phyloP scores from a whole-genome alignment of 2,329 filamentous ascomycete species.

The Xylaria sp. region DNA sequence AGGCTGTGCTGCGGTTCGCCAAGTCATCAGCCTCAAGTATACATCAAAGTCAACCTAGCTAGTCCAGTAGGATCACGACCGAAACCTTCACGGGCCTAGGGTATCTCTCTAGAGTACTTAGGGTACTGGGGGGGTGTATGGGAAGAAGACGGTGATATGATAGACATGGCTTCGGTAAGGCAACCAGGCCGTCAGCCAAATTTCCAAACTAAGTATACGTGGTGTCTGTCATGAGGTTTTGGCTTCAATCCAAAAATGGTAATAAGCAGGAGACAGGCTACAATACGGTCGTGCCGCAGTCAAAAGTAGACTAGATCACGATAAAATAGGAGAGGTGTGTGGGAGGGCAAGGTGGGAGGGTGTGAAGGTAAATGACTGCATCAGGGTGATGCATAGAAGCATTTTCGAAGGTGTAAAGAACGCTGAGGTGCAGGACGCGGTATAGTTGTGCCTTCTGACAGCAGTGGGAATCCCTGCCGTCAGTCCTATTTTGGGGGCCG shows the following conservation, averaged over 20 bases:
- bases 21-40: slow-evolving; percentile 38
- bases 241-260: slow-evolving; percentile 36
- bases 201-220: slow-evolving; percentile 34
- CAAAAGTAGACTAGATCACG: slow-evolving; percentile 20
- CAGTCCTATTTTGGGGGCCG: slow-evolving; percentile 43
- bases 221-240: slow-evolving; percentile 24
- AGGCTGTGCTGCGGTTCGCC: slow-evolving; percentile 33
- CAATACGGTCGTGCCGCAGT: slow-evolving; percentile 32
- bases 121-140: slow-evolving; percentile 15
- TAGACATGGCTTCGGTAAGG: slow-evolving; percentile 21
- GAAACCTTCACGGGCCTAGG: slow-evolving; percentile 18
- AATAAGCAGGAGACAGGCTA: slow-evolving; percentile 28
- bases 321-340: slow-evolving; percentile 26
- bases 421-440: slow-evolving; percentile 15
- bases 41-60: slow-evolving; percentile 28
- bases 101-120: slow-evolving; percentile 12
- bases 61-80: slow-evolving; percentile 29
- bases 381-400: slow-evolving; percentile 29
- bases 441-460: slow-evolving; percentile 27
- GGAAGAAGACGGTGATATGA: slow-evolving; percentile 10
- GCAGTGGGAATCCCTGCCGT: slow-evolving; percentile 35
- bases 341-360: neutral
- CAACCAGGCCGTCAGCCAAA: slow-evolving; percentile 29
- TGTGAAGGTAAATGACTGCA: slow-evolving; percentile 2
- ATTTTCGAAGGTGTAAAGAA: slow-evolving; percentile 35